phyloP scores from a whole-genome alignment of 305 asterid species.

The Euphrasia arctica region DNA sequence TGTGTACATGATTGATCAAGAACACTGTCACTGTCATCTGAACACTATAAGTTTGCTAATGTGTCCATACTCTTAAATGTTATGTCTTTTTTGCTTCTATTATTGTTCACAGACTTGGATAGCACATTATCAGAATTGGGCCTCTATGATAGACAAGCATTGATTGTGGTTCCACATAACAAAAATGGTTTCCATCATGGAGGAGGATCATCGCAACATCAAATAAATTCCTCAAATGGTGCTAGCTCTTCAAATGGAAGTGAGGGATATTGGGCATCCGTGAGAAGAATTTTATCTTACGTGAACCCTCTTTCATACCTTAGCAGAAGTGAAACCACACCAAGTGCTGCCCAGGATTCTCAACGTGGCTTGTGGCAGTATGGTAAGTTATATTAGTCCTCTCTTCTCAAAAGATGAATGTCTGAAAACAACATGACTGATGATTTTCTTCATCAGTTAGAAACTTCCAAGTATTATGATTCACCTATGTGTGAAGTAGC shows the following conservation, averaged over 20 bases:
- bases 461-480: conserved; percentile 9
- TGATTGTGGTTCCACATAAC: conserved; percentile 52
- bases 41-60: conserved; percentile 5
- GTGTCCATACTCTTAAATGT: conserved; percentile 19
- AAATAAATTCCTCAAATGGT: conserved; percentile 34
- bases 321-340: conserved; percentile 41
- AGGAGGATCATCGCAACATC: conserved; percentile 35
- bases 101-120: conserved; percentile 51
- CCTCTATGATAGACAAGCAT: conserved; percentile 70
- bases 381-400: conserved; percentile 39
- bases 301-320: conserved; percentile 77
- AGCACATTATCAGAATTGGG: conserved; percentile 67
- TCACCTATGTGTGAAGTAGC: conserved; percentile 6
- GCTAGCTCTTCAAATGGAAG: conserved; percentile 43
- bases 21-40: not conserved
- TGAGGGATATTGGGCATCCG: conserved; percentile 70
- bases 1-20: conserved; percentile 16
- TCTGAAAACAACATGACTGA: not conserved
- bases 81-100: conserved; percentile 13
- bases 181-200: conserved; percentile 29
- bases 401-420: conserved; percentile 18
- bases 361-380: conserved; percentile 52
- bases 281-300: conserved; percentile 63
- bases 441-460: conserved; percentile 5
- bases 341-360: conserved; percentile 45